Evolutionary conservation across 805 yeast genomes (phyloP).

Genomic region (Saccharomycopsis fodiens): DNA sequence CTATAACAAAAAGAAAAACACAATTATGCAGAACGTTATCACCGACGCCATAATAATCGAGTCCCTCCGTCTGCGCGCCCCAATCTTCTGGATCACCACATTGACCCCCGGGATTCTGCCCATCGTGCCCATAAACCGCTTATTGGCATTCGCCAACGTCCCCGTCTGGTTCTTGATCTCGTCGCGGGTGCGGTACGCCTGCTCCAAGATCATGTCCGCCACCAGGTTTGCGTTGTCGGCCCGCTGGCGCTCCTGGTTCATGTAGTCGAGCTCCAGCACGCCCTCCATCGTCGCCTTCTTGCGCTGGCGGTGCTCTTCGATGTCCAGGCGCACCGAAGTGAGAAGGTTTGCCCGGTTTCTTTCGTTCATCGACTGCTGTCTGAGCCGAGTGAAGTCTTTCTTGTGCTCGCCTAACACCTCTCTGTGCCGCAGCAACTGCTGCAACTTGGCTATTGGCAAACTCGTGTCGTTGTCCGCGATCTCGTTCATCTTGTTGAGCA

Average conservation of each 20-base stretch:
- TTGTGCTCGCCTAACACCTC: conserved; percentile 69
- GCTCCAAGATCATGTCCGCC: conserved; percentile 73
- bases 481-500: conserved; percentile 13
- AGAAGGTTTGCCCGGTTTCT: conserved; percentile 69
- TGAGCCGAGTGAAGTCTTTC: conserved; percentile 52
- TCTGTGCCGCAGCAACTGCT: conserved; percentile 76
- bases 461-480: conserved; percentile 43
- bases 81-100: conserved; percentile 66
- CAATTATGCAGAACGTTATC: conserved; percentile 63
- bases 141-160: conserved; percentile 54
- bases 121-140: conserved; percentile 51
- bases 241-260: conserved; percentile 67
- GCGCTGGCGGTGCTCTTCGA: conserved; percentile 55
- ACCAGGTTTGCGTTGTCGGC: conserved; percentile 65
- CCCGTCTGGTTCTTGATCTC: conserved; percentile 69
- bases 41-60: conserved; percentile 73
- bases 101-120: conserved; percentile 78
- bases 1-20: conserved; percentile 38
- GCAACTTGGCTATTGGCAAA: conserved; percentile 64
- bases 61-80: conserved; percentile 83
- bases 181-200: conserved; percentile 86
- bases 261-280: conserved; percentile 57
- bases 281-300: conserved; percentile 22
- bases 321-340: conserved; percentile 71
- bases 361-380: conserved; percentile 56